phyloP scores from a whole-genome alignment of 2,329 filamentous ascomycete species.

The Pestalotiopsis sp. region DNA sequence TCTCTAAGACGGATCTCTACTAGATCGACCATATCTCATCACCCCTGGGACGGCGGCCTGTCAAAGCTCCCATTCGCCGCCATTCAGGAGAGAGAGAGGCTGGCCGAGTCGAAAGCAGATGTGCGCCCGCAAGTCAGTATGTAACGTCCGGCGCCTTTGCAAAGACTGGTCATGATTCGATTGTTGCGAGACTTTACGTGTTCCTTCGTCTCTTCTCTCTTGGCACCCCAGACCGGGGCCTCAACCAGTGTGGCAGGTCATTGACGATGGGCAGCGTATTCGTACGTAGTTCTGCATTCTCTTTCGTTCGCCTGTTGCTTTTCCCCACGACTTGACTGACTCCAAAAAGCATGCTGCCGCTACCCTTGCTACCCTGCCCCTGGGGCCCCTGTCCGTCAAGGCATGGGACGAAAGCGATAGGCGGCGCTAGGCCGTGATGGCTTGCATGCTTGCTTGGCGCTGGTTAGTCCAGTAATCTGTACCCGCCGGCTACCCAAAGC shows the following conservation, averaged over 20 bases:
- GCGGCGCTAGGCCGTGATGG: background rate
- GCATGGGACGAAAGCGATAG: background rate
- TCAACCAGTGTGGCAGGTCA: constrained; percentile 8
- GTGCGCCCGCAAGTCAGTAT: background rate
- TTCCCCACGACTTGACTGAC: background rate
- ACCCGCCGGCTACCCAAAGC: background rate
- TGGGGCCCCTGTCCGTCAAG: background rate
- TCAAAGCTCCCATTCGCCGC: constrained; percentile 6
- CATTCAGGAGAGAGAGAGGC: background rate
- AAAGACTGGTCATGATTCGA: background rate
- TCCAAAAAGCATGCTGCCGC: background rate
- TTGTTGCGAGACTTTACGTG: background rate
- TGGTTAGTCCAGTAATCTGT: background rate
- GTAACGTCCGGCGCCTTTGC: background rate
- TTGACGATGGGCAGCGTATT: no score
- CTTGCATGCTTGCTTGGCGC: background rate
- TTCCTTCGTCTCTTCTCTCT: background rate
- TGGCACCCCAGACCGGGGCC: background rate
- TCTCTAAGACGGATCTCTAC: background rate
- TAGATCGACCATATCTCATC: background rate
- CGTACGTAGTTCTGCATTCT: background rate
- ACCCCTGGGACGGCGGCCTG: background rate
- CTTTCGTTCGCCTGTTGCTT: constrained; percentile 1
- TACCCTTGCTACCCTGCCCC: constrained; percentile 1
- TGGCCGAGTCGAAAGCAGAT: background rate